Evolutionary conservation across 2,329 filamentous ascomycete genomes (phyloP).

Genomic region (Penicillium thymicola): DNA sequence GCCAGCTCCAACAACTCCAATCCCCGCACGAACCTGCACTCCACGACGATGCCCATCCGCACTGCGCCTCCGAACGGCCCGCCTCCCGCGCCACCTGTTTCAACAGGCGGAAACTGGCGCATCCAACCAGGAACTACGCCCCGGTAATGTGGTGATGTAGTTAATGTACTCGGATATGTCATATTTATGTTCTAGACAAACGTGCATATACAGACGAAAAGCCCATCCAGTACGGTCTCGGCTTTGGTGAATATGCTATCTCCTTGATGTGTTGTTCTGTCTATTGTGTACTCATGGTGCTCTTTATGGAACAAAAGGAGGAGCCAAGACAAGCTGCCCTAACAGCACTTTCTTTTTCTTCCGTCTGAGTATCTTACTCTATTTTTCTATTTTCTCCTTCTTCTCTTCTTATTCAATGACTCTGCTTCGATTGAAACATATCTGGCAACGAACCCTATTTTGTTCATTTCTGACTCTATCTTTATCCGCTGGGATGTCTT

Average conservation of each 20-base stretch:
- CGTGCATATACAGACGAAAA: neutral
- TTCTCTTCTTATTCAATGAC: slow-evolving; percentile 3
- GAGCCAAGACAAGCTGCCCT: neutral
- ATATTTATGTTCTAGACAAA: neutral
- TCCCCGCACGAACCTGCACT: slow-evolving; percentile 39
- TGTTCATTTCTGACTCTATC: slow-evolving; percentile 4
- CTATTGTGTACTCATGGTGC: neutral
- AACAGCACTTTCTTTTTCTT: neutral
- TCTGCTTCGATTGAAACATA: slow-evolving; percentile 1
- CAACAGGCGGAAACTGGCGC: slow-evolving; percentile 27
- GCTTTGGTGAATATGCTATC: neutral
- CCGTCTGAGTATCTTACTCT: neutral
- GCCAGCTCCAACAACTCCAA: slow-evolving; percentile 38
- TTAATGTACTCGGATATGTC: neutral
- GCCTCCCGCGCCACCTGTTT: slow-evolving; percentile 55
- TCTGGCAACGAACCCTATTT: slow-evolving; percentile 12
- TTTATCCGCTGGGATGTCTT: slow-evolving; percentile 16
- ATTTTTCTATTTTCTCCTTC: neutral
- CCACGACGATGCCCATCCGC: slow-evolving; percentile 64
- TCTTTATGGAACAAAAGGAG: neutral
- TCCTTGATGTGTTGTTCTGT: neutral
- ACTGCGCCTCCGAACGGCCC: slow-evolving; percentile 58
- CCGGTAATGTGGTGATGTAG: neutral
- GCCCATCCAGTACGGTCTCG: neutral
- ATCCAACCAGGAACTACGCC: slow-evolving; percentile 17